Evolutionary conservation across 352 stramenopile species (phyloP).

Genomic region (Globisporangium radiosum): DNA sequence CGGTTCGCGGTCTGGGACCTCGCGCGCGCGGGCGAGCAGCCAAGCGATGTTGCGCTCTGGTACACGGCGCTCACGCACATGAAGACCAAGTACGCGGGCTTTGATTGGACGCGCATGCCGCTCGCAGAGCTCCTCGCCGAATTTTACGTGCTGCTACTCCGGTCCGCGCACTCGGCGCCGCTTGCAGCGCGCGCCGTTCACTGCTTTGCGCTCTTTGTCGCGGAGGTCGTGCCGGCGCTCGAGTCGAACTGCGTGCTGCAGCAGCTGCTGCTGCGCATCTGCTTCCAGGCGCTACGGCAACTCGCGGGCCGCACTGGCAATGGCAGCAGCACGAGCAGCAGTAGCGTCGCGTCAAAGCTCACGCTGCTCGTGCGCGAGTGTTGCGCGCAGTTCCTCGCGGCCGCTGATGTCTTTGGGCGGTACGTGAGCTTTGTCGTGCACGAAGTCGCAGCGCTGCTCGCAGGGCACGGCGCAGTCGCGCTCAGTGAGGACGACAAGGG

Average conservation of each 20-base stretch:
- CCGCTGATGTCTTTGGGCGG: slow-evolving; percentile 62
- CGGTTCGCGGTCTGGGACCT: slow-evolving; percentile 58
- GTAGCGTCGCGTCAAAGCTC: slow-evolving; percentile 23
- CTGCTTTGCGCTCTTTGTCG: slow-evolving; percentile 61
- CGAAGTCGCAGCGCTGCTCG: slow-evolving; percentile 65
- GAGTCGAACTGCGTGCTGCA: slow-evolving; percentile 38
- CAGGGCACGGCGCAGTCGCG: slow-evolving; percentile 6
- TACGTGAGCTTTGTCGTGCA: slow-evolving; percentile 74
- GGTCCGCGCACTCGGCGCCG: slow-evolving; percentile 27
- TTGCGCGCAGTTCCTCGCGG: slow-evolving; percentile 64
- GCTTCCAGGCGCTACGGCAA: slow-evolving; percentile 57
- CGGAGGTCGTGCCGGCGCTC: slow-evolving; percentile 34
- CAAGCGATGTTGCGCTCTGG: slow-evolving; percentile 29
- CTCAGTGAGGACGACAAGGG: slow-evolving; percentile 53
- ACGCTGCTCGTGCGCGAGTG: slow-evolving; percentile 50
- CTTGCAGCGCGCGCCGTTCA: slow-evolving; percentile 47
- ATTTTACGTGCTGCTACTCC: slow-evolving; percentile 56
- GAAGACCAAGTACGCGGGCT: slow-evolving; percentile 61
- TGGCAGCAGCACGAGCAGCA: slow-evolving; percentile 22
- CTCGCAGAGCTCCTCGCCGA: slow-evolving; percentile 48
- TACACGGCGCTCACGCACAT: slow-evolving; percentile 43
- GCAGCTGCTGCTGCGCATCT: slow-evolving; percentile 61
- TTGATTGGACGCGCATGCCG: slow-evolving; percentile 60
- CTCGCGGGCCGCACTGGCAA: slow-evolving; percentile 21
- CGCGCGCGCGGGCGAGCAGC: slow-evolving; percentile 20